Percentiles rank a stretch among this genome's conserved stretches.
Evolutionary conservation across 2,329 filamentous ascomycete genomes (phyloP).

Genomic region (Penicillium glabrum): DNA sequence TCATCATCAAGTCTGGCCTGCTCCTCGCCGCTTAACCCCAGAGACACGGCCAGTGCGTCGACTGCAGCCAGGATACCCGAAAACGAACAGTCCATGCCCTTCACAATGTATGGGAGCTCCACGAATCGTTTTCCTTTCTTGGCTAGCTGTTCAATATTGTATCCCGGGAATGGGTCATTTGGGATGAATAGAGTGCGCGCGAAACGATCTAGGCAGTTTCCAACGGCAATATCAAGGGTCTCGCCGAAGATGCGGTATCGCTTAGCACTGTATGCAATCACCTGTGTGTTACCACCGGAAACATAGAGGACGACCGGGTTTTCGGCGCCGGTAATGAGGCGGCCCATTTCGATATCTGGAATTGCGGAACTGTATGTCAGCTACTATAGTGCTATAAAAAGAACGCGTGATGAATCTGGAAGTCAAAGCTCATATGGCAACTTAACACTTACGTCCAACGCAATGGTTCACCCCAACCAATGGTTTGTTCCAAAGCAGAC

Average conservation of each 20-base stretch:
- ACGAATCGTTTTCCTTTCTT: conserved; percentile 70
- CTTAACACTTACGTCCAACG: conserved; percentile 66
- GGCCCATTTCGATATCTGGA: conserved; percentile 91
- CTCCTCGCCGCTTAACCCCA: conserved; percentile 36
- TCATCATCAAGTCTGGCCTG: conserved; percentile 53
- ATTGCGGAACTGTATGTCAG: neutral
- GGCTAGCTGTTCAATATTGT: conserved; percentile 96
- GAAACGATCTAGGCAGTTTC: conserved; percentile 95
- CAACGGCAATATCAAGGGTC: conserved; percentile 94
- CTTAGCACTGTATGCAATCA: conserved; percentile 93
- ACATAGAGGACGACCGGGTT: conserved; percentile 97
- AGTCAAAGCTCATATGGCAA: neutral
- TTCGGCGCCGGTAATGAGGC: conserved; percentile 81
- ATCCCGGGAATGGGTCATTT: conserved; percentile 94
- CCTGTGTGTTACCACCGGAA: conserved; percentile 93
- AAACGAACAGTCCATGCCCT: conserved; percentile 98
- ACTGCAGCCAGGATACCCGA: conserved; percentile 84
- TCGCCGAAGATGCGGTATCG: conserved; percentile 98
- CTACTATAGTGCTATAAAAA: neutral
- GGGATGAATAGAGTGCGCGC: conserved; percentile 86
- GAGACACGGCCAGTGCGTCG: conserved; percentile 70
- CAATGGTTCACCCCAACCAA: conserved; percentile 97
- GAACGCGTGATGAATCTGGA: neutral
- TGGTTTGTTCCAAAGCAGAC: conserved; percentile 81
- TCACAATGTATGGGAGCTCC: conserved; percentile 92